These are phyloP conservation scores for Ascochyta pisi DNA, from an alignment of 2,329 filamentous ascomycete species.

Conservation along the genomic window DNA sequence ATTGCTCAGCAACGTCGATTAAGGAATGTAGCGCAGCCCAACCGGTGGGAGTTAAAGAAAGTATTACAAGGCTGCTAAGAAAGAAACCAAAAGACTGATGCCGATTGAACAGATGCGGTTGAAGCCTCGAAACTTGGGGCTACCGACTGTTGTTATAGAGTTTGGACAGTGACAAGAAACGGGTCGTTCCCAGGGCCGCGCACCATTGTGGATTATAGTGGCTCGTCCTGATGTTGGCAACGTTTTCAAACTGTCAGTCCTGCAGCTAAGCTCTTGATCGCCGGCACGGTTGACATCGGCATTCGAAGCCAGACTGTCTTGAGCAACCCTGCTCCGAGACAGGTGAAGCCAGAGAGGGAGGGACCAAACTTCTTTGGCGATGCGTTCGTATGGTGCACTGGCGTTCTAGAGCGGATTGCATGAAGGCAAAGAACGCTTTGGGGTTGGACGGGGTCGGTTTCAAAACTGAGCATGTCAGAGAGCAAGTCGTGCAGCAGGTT, in stretches of 20 bases:
- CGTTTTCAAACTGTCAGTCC: conserved; percentile 52
- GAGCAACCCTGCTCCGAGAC: conserved; percentile 49
- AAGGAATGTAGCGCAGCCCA: conserved; percentile 63
- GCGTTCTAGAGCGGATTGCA: conserved; percentile 34
- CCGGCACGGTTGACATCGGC: conserved; percentile 40
- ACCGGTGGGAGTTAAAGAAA: conserved; percentile 62
- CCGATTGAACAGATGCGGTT: conserved; percentile 49
- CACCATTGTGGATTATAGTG: conserved; percentile 50
- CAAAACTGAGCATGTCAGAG: conserved; percentile 50
- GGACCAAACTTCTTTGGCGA: conserved; percentile 34
- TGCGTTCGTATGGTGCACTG: conserved; percentile 32
- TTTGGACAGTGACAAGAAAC: conserved; percentile 41
- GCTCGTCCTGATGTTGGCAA: conserved; percentile 49
- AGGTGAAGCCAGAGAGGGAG: conserved; percentile 46
- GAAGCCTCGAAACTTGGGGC: conserved; percentile 48
- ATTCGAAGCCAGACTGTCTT: conserved; percentile 46
- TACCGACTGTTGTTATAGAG: conserved; percentile 45
- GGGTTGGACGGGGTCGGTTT: conserved; percentile 45
- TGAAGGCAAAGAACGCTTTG: conserved; percentile 38
- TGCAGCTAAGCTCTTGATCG: conserved; percentile 48
- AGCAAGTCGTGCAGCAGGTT: conserved; percentile 44
- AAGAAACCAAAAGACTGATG: conserved; percentile 48
- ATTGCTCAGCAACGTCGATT: conserved; percentile 54
- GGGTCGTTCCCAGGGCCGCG: conserved; percentile 31
- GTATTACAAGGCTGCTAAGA: conserved; percentile 52